Conservation (phyloP, 2,329 filamentous ascomycete species). For the Phoma sp. region DNA sequence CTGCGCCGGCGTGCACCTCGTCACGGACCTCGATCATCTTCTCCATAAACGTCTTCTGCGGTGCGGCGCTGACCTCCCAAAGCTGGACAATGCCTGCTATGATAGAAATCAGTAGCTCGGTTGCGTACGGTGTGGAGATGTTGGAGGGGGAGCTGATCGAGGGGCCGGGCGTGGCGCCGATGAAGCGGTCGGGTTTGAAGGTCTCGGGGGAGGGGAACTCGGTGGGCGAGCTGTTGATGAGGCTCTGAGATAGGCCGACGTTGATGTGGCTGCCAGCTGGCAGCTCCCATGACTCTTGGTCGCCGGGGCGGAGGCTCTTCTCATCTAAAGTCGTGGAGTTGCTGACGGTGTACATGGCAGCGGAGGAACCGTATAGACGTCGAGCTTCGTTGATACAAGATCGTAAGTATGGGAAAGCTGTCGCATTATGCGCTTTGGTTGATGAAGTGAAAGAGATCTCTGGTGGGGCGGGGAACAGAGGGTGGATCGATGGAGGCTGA, state of each 20-base stretch:
- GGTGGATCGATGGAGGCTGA: constrained; percentile 46
- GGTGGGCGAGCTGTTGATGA: constrained; percentile 40
- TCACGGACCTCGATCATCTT: constrained; percentile 41
- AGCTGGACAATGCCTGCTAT: constrained; percentile 43
- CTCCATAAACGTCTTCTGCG: constrained; percentile 42
- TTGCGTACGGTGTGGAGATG: constrained; percentile 26
- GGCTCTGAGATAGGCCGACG: constrained; percentile 36
- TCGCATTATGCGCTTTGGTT: constrained; percentile 14
- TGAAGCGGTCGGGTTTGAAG: constrained; percentile 39
- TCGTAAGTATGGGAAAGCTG: constrained; percentile 33
- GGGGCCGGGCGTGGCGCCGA: constrained; percentile 17
- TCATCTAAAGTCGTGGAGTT: constrained; percentile 34
- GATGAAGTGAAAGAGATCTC: constrained; percentile 34
- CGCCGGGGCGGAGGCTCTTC: constrained; percentile 19
- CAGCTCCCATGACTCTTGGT: constrained; percentile 35
- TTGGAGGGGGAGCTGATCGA: constrained; percentile 26
- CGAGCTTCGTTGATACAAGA: constrained; percentile 41
- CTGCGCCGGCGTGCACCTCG: constrained; percentile 38
- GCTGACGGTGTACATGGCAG: constrained; percentile 25
- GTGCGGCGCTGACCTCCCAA: constrained; percentile 43
- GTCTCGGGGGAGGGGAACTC: constrained; percentile 26
- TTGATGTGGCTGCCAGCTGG: constrained; percentile 37
- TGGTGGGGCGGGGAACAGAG: constrained; percentile 44
- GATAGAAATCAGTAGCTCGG: constrained; percentile 35
- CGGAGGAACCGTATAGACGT: constrained; percentile 38